phyloP scores from a whole-genome alignment of 2,329 filamentous ascomycete species.

The Apiospora kogelbergensis region DNA sequence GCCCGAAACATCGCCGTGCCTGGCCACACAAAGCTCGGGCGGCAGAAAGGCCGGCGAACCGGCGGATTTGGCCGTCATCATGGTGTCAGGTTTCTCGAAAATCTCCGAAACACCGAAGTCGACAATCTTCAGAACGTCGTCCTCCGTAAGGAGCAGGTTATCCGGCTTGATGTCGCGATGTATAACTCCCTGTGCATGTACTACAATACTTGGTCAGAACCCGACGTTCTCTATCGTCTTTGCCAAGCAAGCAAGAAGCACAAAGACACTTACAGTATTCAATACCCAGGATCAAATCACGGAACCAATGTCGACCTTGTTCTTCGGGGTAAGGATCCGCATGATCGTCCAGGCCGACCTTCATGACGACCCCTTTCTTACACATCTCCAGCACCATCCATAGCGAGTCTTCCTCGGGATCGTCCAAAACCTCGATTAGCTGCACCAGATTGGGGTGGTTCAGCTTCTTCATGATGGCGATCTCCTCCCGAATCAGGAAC shows the following conservation, averaged over 20 bases:
- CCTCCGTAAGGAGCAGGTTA: constrained; percentile 85
- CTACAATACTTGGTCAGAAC: constrained; percentile 40
- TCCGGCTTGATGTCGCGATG: constrained; percentile 98
- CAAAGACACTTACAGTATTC: constrained; percentile 70
- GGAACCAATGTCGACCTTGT: constrained; percentile 85
- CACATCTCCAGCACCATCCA: constrained; percentile 99
- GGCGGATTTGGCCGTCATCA: constrained; percentile 90
- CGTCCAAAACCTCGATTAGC: constrained; percentile 91
- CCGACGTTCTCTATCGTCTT: background rate
- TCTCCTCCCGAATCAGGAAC: constrained; percentile 89
- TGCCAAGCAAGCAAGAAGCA: background rate
- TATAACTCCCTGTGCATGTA: constrained; percentile 91
- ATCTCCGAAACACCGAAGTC: constrained; percentile 99
- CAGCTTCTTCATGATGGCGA: constrained; percentile 99
- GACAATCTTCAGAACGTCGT: constrained; percentile 93
- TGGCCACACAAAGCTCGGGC: constrained; percentile 85
- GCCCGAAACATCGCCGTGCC: constrained; percentile 84
- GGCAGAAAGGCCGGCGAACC: constrained; percentile 94
- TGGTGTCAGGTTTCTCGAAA: constrained; percentile 82
- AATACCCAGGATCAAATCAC: constrained; percentile 90
- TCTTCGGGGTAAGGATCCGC: constrained; percentile 83
- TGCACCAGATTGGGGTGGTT: constrained; percentile 93
- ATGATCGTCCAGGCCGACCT: constrained; percentile 81
- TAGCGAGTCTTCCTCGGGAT: constrained; percentile 90
- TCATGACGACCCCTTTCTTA: constrained; percentile 97